These are phyloP conservation scores for Aphanomyces invadans DNA, from an alignment of 352 stramenopile species.

Conservation along the genomic window DNA sequence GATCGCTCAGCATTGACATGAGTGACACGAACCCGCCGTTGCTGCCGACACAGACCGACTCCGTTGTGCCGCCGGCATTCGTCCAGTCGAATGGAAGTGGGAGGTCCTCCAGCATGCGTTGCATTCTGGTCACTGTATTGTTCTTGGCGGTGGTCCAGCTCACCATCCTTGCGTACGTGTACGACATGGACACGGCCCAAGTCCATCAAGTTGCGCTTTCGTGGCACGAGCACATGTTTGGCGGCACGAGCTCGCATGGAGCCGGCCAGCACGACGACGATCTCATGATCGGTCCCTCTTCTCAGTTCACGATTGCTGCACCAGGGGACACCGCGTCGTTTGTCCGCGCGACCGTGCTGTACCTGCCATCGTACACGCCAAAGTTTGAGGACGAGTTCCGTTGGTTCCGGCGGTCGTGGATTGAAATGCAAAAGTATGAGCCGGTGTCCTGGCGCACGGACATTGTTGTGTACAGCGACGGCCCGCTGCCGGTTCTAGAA, in stretches of 20 bases:
- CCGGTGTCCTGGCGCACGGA: conserved; percentile 5
- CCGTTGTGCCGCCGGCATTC: no score
- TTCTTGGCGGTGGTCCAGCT: neutral
- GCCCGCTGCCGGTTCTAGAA: neutral
- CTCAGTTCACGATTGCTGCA: neutral
- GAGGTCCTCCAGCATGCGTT: neutral
- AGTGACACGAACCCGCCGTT: neutral
- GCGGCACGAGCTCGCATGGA: neutral
- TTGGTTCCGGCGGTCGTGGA: neutral
- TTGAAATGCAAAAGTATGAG: neutral
- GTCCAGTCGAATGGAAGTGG: neutral
- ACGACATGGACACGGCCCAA: neutral
- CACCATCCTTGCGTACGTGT: neutral
- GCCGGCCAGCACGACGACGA: neutral
- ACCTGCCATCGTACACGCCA: neutral
- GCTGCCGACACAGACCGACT: neutral
- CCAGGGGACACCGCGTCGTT: neutral
- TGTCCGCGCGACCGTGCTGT: neutral
- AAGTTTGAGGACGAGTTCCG: neutral
- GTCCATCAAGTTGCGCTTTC: neutral
- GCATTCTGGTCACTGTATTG: neutral
- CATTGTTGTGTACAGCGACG: conserved; percentile 3
- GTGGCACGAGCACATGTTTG: neutral
- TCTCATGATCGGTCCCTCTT: neutral
- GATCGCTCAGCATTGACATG: no score